phyloP scores from a whole-genome alignment of 306 rosid species.

The Pterocarpus macrocarpus region DNA sequence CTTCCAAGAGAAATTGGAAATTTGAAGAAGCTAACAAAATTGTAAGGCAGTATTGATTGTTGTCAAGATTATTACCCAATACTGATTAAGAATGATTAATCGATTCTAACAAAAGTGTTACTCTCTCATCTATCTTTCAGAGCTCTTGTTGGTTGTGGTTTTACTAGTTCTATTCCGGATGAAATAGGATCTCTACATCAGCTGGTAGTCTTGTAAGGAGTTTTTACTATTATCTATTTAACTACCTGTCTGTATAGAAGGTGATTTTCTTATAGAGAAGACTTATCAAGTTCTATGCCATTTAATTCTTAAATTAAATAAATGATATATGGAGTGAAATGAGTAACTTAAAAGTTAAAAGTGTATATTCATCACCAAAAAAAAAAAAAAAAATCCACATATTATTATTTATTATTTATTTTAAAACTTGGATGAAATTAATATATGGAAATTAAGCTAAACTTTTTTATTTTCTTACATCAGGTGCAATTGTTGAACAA shows the following conservation, averaged over 20 bases:
- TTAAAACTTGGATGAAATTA: too few species aligned
- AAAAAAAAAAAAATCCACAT: too few species aligned
- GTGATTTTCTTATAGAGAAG: background rate
- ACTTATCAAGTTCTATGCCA: background rate
- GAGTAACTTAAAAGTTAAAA: too few species aligned
- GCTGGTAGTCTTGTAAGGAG: slow-evolving; percentile 59
- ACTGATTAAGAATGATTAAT: background rate
- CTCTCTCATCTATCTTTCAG: slow-evolving; percentile 44
- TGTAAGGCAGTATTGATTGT: slow-evolving; percentile 51
- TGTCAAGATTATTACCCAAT: background rate
- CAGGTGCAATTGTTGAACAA: too few species aligned
- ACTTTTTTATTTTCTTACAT: too few species aligned
- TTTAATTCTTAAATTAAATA: background rate
- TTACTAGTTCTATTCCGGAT: slow-evolving; percentile 63
- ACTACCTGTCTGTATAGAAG: background rate
- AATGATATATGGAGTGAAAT: too few species aligned
- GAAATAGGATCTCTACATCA: slow-evolving; percentile 57
- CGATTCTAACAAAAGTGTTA: slow-evolving; percentile 9
- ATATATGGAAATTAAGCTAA: too few species aligned
- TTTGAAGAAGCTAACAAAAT: slow-evolving; percentile 53
- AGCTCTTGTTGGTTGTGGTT: slow-evolving; percentile 66
- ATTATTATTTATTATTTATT: too few species aligned
- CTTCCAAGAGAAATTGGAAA: slow-evolving; percentile 60
- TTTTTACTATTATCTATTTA: background rate
- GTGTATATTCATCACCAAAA: too few species aligned